Evolutionary conservation across 208 protist genomes (phyloP), one percentile per base, ranked within the genome.

Genomic region (Trypanosoma melophagium): DNA sequence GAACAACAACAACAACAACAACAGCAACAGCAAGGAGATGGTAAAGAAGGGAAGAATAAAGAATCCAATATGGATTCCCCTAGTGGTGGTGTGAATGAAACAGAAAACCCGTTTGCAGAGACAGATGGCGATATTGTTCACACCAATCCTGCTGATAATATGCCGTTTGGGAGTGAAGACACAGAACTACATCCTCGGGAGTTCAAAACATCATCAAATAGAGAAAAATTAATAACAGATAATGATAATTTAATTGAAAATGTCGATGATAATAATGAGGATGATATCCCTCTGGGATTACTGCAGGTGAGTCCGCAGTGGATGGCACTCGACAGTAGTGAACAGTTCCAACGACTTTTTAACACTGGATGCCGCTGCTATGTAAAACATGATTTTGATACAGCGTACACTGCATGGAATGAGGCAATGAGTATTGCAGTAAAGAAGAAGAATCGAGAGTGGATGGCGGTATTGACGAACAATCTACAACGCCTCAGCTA

Each of bases 401-500:
- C 75, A 1, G 87, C 93, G 19, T 97, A 97, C 79, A 81, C 91
- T 66, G 80, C 84, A 24, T 97, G 93, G 90, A 96, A 86, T 59
- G 87, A 95, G 73, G 93, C 90, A 40, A 82, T 97, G 74, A 52
- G 60, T 22, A 80, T 97, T 59, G 93, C 93, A 14, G 79, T 86
- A 53, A 47, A 52, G 7, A 84, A 87, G 60, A 90, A 92, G 44
- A 91, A 97, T 68, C 79, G 93, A 14, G 89, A 97, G 70, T 97
- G 90, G 89, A 92, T 96, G 72, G 81, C 93, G 35, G 88, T 96
- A 21, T 69, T 97, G 4, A 82, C 83, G 12, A 90, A 71, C 67
- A 97, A 97, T 76, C 64, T 97, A 65, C 90, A 97, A 80, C 86
- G 87, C 7, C 83, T 97, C 17, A 93, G 86, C 66, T 97, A 96